Percentiles rank a stretch among this genome's conserved stretches.
phyloP scores from a whole-genome alignment of 148 eudicot species.

The Bassia scoparia region DNA sequence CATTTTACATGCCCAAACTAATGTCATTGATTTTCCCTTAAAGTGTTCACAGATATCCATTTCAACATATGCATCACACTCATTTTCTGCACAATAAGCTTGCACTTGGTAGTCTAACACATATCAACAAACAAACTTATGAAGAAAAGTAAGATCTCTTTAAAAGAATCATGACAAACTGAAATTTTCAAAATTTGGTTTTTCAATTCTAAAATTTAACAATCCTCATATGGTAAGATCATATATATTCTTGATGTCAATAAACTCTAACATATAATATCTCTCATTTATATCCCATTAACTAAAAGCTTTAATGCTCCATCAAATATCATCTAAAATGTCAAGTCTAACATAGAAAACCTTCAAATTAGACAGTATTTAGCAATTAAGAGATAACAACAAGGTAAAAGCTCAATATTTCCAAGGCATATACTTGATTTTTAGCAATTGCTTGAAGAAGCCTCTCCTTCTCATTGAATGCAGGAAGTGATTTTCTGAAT shows the following conservation, averaged over 20 bases:
- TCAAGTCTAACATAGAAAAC: not conserved
- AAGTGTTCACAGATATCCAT: too few species aligned
- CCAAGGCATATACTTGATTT: conserved; percentile 67
- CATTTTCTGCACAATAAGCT: not conserved
- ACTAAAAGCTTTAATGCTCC: conserved; percentile 7
- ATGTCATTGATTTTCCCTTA: too few species aligned
- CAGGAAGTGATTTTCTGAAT: conserved; percentile 81
- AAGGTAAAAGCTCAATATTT: not conserved
- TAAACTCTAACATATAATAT: not conserved
- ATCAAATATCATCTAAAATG: conserved; percentile 1
- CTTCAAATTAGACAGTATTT: not conserved
- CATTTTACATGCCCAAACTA: too few species aligned
- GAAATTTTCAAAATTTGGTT: not conserved
- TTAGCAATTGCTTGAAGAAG: conserved; percentile 91
- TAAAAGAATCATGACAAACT: not conserved
- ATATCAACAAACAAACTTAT: not conserved
- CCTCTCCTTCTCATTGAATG: conserved; percentile 89
- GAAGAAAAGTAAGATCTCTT: not conserved
- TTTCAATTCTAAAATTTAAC: not conserved
- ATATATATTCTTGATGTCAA: not conserved
- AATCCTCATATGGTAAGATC: not conserved
- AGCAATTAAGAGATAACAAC: not conserved
- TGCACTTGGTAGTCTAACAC: not conserved
- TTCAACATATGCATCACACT: too few species aligned
- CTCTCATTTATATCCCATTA: not conserved